These are phyloP conservation scores for Xylaria sp. DNA, from an alignment of 2,329 filamentous ascomycete genomes.

Conservation along the genomic window DNA sequence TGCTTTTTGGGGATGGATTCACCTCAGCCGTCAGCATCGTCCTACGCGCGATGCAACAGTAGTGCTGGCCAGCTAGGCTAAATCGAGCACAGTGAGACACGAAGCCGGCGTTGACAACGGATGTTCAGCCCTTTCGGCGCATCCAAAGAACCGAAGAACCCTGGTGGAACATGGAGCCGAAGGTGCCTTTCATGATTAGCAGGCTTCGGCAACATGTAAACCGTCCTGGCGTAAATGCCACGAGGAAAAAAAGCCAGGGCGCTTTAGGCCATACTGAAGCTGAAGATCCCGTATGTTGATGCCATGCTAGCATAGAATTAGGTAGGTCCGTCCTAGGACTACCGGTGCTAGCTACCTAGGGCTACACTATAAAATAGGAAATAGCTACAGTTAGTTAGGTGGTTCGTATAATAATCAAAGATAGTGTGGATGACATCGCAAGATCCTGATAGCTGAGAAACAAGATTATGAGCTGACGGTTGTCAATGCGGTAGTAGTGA, in stretches of 20 bases:
- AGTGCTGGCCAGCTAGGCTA: conserved; percentile 28
- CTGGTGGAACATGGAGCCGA: conserved; percentile 8
- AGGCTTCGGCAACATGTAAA: too few species aligned
- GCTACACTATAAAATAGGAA: conserved; percentile 19
- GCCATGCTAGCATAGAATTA: neutral
- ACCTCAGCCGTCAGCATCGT: conserved; percentile 33
- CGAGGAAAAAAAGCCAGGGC: too few species aligned
- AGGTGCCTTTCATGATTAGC: neutral
- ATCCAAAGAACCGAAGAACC: conserved; percentile 28
- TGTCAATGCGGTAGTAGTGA: conserved; percentile 1
- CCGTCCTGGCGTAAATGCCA: too few species aligned
- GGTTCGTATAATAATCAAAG: neutral
- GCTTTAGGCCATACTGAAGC: conserved; percentile 7
- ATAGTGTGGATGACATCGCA: neutral
- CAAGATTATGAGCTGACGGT: conserved; percentile 1
- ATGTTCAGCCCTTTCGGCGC: conserved; percentile 25
- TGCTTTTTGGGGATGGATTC: conserved; percentile 27
- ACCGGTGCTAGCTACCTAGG: neutral
- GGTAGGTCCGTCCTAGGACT: neutral
- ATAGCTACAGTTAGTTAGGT: neutral
- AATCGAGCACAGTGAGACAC: conserved; percentile 26
- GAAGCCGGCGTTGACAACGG: conserved; percentile 24
- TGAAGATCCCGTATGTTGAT: conserved; percentile 10
- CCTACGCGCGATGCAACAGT: conserved; percentile 25
- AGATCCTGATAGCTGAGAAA: conserved; percentile 6